Evolutionary conservation across 2,329 filamentous ascomycete genomes (phyloP).

Genomic region (Aureobasidium pullulans): DNA sequence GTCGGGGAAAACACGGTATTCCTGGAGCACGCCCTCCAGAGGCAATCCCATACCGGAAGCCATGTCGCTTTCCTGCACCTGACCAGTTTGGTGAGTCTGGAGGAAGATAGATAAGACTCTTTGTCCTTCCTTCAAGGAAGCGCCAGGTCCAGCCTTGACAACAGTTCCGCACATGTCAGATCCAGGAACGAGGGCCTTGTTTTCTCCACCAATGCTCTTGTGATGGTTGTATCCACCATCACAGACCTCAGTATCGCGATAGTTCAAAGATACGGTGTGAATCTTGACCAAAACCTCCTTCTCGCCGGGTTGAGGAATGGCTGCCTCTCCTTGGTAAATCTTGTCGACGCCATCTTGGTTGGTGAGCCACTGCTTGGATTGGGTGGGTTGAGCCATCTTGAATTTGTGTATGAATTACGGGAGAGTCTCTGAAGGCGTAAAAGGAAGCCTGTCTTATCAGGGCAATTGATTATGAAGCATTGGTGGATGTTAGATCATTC

Average conservation of each 20-base stretch:
- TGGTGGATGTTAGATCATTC: background rate
- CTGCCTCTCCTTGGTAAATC: conserved; percentile 24
- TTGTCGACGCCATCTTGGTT: conserved; percentile 37
- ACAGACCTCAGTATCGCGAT: conserved; percentile 50
- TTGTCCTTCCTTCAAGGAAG: conserved; percentile 18
- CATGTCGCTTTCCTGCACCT: conserved; percentile 40
- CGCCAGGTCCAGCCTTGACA: conserved; percentile 31
- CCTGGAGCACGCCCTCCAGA: conserved; percentile 38
- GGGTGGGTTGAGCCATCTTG: conserved; percentile 16
- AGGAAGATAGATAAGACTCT: conserved; percentile 46
- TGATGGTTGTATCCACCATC: conserved; percentile 63
- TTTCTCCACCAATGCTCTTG: conserved; percentile 38
- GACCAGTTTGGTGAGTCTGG: conserved; percentile 37
- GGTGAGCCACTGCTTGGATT: conserved; percentile 35
- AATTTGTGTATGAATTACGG: background rate
- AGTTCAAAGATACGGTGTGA: conserved; percentile 47
- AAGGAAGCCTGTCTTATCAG: background rate
- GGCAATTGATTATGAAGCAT: conserved; percentile 5
- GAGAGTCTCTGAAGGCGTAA: too few species aligned
- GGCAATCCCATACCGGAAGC: conserved; percentile 39
- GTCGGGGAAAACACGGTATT: conserved; percentile 37
- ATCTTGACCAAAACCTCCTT: conserved; percentile 45
- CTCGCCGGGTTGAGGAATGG: conserved; percentile 15
- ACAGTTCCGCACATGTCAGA: conserved; percentile 65
- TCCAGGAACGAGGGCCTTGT: conserved; percentile 51